phyloP scores from a whole-genome alignment of 179 eudicot genomes.

The Corrigiola litoralis region DNA sequence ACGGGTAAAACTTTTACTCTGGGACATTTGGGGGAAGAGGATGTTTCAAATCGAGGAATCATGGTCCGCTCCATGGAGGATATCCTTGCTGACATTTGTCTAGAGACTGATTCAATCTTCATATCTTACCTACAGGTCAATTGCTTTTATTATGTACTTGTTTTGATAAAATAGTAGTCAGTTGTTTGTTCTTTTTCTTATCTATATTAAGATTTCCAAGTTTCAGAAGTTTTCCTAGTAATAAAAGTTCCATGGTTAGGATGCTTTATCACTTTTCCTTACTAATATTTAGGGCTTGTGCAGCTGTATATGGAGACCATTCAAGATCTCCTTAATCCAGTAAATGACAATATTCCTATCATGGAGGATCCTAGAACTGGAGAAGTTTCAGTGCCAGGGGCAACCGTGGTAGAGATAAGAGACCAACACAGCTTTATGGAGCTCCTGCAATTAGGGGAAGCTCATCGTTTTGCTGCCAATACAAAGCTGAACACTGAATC shows the following conservation, averaged over 20 bases:
- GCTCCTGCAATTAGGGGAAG: constrained; percentile 83
- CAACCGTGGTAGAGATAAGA: constrained; percentile 75
- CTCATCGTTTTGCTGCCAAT: constrained; percentile 93
- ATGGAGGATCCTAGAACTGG: constrained; percentile 94
- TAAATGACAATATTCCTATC: constrained; percentile 91
- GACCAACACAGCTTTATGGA: constrained; percentile 77
- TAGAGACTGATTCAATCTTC: constrained; percentile 66
- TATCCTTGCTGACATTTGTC: constrained; percentile 64
- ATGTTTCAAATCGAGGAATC: constrained; percentile 87
- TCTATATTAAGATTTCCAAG: neutral
- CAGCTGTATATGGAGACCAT: constrained; percentile 98
- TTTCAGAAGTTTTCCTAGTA: neutral
- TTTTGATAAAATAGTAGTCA: constrained; percentile 1
- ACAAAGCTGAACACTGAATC: constrained; percentile 97
- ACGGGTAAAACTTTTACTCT: constrained; percentile 97
- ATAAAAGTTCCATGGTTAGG: neutral
- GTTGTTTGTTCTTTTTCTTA: neutral
- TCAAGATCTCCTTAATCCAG: constrained; percentile 94
- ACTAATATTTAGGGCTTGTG: constrained; percentile 9
- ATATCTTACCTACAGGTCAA: constrained; percentile 93
- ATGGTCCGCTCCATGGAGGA: constrained; percentile 99
- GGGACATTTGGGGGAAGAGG: constrained; percentile 93
- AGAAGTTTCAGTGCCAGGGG: constrained; percentile 96
- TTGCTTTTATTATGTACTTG: constrained; percentile 6
- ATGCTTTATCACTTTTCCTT: constrained; percentile 1